Percentiles rank a stretch among this genome's conserved stretches.
These are phyloP conservation scores for Penicillium lagena DNA, from an alignment of 495 filamentous ascomycete species.

Conservation along the genomic window DNA sequence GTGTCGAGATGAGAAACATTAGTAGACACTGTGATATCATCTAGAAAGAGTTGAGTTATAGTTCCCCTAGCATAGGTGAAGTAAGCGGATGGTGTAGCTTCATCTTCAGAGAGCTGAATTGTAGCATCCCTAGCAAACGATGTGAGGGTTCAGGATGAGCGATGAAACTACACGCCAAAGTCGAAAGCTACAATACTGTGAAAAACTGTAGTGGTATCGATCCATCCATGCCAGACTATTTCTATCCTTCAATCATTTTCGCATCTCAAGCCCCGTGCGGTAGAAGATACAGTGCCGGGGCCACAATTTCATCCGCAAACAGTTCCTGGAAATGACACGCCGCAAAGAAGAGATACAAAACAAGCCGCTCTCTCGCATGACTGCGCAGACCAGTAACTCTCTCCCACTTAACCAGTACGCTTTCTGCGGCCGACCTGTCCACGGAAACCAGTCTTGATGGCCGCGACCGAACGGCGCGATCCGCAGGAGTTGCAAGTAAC, in stretches of 20 bases:
- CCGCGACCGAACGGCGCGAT: conserved; percentile 82
- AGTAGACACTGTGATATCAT: too few species aligned
- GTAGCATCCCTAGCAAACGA: too few species aligned
- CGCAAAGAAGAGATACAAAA: conserved; percentile 17
- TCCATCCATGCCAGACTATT: conserved; percentile 20
- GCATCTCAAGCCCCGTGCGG: conserved; percentile 9
- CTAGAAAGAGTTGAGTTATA: too few species aligned
- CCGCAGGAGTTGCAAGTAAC: conserved; percentile 85
- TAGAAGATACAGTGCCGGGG: conserved; percentile 6
- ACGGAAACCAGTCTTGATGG: conserved; percentile 99
- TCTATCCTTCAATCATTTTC: conserved; percentile 17
- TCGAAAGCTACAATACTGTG: too few species aligned
- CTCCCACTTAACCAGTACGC: conserved; percentile 37
- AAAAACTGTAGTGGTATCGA: conserved; percentile 1
- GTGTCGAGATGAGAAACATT: too few species aligned
- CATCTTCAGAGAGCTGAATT: too few species aligned
- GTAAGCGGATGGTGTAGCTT: too few species aligned
- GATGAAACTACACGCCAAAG: too few species aligned
- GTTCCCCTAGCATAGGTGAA: too few species aligned
- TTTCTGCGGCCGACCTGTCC: conserved; percentile 95
- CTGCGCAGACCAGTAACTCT: conserved; percentile 4
- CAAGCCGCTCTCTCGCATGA: conserved; percentile 14
- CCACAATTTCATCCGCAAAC: conserved; percentile 7
- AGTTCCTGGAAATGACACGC: conserved; percentile 13
- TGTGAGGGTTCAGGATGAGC: too few species aligned